Evolutionary conservation across 768 basidiomycete species (phyloP).

Genomic region (Tulasnella sp.): DNA sequence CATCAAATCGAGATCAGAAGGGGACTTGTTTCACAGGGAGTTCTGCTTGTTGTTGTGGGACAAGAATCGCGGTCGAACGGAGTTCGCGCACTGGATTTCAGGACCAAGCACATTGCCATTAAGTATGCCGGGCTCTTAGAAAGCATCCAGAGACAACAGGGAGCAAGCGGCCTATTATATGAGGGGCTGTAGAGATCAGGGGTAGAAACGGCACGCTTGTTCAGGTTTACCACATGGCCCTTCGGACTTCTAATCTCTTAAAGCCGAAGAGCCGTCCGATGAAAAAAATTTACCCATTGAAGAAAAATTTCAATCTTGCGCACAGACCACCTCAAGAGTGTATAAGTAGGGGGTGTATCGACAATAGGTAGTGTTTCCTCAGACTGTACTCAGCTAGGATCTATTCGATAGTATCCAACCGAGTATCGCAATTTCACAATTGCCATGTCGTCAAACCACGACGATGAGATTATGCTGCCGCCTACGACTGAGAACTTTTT

Average conservation of each 20-base stretch:
- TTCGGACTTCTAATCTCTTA: background rate
- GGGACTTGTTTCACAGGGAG: too few relatives aligned
- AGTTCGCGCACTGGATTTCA: too few relatives aligned
- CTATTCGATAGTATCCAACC: constrained; percentile 74
- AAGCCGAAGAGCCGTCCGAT: background rate
- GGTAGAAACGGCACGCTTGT: background rate
- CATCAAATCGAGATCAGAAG: too few relatives aligned
- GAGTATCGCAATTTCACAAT: constrained; percentile 74
- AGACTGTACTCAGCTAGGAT: constrained; percentile 79
- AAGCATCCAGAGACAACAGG: background rate
- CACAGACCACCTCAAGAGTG: constrained; percentile 34
- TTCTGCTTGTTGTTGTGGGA: too few relatives aligned
- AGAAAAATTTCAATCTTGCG: constrained; percentile 5
- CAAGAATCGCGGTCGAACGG: too few relatives aligned
- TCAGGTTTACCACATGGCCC: background rate
- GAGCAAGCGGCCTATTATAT: background rate
- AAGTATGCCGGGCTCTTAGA: background rate
- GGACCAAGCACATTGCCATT: too few relatives aligned
- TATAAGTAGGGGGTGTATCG: constrained; percentile 25
- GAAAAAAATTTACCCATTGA: background rate
- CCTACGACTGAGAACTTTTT: constrained; percentile 58
- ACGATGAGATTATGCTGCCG: constrained; percentile 61
- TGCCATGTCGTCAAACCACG: constrained; percentile 65
- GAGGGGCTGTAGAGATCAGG: background rate
- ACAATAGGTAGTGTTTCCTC: constrained; percentile 30